Conservation (phyloP, 805 yeast species). For the Candida boleticola region DNA sequence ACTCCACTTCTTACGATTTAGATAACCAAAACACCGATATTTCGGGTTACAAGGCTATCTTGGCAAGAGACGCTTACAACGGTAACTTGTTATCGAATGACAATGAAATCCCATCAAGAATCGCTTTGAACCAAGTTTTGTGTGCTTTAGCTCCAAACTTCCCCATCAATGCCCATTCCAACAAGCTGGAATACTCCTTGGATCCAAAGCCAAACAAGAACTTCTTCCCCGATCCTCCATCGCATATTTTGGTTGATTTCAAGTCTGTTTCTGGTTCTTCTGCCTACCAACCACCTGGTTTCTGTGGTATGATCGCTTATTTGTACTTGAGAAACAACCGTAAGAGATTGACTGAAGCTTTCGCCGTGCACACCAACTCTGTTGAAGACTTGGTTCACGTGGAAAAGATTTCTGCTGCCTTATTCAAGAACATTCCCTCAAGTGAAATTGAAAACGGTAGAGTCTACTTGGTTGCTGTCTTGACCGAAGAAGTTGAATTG, state of each 20-base stretch:
- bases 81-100: constrained; percentile 52
- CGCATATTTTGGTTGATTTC: constrained; percentile 75
- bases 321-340: constrained; percentile 65
- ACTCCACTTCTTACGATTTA: constrained; percentile 38
- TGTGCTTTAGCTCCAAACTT: constrained; percentile 72
- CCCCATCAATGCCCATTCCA: constrained; percentile 47
- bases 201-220: constrained; percentile 47
- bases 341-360: constrained; percentile 74
- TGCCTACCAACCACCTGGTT: constrained; percentile 60
- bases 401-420: constrained; percentile 73
- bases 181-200: constrained; percentile 28
- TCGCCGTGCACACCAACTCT: constrained; percentile 62
- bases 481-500: constrained; percentile 67
- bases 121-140: constrained; percentile 67
- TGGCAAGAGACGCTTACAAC: constrained; percentile 58
- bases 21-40: constrained; percentile 46
- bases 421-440: constrained; percentile 74
- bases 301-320: constrained; percentile 69
- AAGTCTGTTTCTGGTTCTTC: constrained; percentile 64
- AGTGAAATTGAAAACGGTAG: constrained; percentile 61
- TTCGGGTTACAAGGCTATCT: constrained; percentile 64
- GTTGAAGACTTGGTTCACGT: constrained; percentile 54
- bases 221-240: constrained; percentile 51
- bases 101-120: constrained; percentile 49
- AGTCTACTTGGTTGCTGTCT: constrained; percentile 70